Percentiles rank a stretch among this genome's conserved stretches.
These are phyloP conservation scores for Tremella mesenterica DNA, from an alignment of 768 basidiomycete species.

Conservation along the genomic window DNA sequence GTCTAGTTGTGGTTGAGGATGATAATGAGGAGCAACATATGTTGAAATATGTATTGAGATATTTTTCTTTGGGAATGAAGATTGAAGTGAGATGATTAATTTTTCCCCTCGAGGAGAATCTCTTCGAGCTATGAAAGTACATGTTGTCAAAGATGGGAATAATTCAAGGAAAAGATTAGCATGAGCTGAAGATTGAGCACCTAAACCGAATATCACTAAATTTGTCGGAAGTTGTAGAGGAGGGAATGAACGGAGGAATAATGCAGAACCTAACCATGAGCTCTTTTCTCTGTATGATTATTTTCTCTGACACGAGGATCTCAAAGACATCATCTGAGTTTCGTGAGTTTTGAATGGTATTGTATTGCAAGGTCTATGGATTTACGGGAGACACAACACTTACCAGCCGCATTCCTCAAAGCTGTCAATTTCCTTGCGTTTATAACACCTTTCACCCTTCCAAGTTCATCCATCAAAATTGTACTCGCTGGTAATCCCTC, in stretches of 20 bases:
- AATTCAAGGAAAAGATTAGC: constrained; percentile 28
- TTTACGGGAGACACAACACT: too few species aligned
- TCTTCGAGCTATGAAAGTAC: constrained; percentile 46
- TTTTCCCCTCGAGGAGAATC: constrained; percentile 40
- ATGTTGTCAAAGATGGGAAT: constrained; percentile 17
- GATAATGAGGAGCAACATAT: constrained; percentile 1
- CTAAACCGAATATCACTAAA: constrained; percentile 33
- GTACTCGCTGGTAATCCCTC: constrained; percentile 69
- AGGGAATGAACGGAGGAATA: constrained; percentile 22
- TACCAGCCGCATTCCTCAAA: constrained; percentile 72
- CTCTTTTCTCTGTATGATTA: too few species aligned
- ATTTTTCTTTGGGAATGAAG: constrained; percentile 10
- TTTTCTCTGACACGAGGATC: not conserved
- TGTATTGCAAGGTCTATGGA: too few species aligned
- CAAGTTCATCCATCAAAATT: constrained; percentile 60
- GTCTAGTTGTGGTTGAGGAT: not conserved
- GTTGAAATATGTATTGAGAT: constrained; percentile 4
- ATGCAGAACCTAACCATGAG: constrained; percentile 30
- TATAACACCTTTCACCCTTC: constrained; percentile 62
- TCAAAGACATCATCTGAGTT: too few species aligned
- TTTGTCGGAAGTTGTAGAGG: constrained; percentile 7
- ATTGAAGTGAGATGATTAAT: constrained; percentile 11
- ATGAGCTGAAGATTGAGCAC: constrained; percentile 38
- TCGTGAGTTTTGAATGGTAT: too few species aligned
- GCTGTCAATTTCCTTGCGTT: constrained; percentile 73